These are phyloP conservation scores for Lodderomyces metapsilosis DNA, from an alignment of 1,139 yeast species.

Conservation along the genomic window DNA sequence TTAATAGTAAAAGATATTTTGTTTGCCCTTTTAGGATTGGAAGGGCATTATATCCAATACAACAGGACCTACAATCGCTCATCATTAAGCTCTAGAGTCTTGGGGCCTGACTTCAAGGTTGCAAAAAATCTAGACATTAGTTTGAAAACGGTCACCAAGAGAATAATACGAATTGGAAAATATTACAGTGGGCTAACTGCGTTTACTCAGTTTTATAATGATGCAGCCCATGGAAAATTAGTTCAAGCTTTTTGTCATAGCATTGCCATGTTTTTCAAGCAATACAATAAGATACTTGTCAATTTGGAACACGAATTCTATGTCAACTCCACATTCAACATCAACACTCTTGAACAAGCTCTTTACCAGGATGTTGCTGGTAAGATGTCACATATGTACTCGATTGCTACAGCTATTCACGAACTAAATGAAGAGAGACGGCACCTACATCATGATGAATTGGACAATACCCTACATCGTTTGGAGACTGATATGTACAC, in stretches of 20 bases:
- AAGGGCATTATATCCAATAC: conserved; percentile 75
- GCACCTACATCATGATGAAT: not conserved
- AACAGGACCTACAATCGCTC: conserved; percentile 57
- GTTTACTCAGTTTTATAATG: conserved; percentile 59
- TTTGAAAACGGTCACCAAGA: conserved; percentile 67
- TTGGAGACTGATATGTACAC: conserved; percentile 9
- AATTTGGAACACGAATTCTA: conserved; percentile 55
- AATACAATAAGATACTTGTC: conserved; percentile 49
- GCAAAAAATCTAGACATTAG: conserved; percentile 74
- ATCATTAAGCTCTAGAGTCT: conserved; percentile 33
- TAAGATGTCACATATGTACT: conserved; percentile 54
- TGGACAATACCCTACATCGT: not conserved
- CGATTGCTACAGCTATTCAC: conserved; percentile 48
- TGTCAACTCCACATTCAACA: conserved; percentile 35
- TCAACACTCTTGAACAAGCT: conserved; percentile 33
- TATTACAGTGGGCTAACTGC: conserved; percentile 53
- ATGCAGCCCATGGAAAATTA: conserved; percentile 61
- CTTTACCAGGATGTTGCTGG: conserved; percentile 31
- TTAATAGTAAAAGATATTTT: conserved; percentile 69
- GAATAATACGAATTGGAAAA: conserved; percentile 62
- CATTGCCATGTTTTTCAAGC: conserved; percentile 47
- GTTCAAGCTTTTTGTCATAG: conserved; percentile 71
- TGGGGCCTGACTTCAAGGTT: conserved; percentile 75
- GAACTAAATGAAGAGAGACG: conserved; percentile 27
- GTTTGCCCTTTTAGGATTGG: conserved; percentile 69